These are phyloP conservation scores for Kluyveromyces nonfermentans DNA, from an alignment of 805 yeast species.

Conservation along the genomic window DNA sequence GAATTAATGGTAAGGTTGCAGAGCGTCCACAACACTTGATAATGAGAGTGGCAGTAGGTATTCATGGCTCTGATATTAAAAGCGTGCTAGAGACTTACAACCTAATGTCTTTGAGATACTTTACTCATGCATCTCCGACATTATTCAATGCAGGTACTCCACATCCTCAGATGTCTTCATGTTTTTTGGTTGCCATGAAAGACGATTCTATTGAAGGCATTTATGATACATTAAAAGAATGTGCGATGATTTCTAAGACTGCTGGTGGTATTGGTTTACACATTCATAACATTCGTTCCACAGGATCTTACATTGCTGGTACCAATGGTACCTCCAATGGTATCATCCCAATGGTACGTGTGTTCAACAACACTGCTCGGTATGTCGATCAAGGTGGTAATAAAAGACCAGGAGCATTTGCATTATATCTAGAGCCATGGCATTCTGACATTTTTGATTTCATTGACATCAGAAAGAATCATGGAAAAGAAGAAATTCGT, in stretches of 20 bases:
- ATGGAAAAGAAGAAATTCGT: constrained; percentile 88
- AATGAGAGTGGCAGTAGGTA: constrained; percentile 87
- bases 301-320: constrained; percentile 83
- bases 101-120: constrained; percentile 76
- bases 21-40: constrained; percentile 90
- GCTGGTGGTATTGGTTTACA: constrained; percentile 96
- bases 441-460: constrained; percentile 86
- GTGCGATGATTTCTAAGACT: constrained; percentile 86
- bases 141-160: constrained; percentile 90
- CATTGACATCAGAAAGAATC: constrained; percentile 80
- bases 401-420: constrained; percentile 96
- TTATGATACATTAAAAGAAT: constrained; percentile 75
- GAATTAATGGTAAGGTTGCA: constrained; percentile 52
- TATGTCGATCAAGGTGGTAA: constrained; percentile 98
- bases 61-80: constrained; percentile 62
- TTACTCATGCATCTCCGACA: constrained; percentile 94
- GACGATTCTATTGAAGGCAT: constrained; percentile 96
- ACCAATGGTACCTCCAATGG: constrained; percentile 92
- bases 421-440: constrained; percentile 94
- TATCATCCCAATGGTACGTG: constrained; percentile 91
- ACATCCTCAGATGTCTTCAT: constrained; percentile 77
- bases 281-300: constrained; percentile 75
- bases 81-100: constrained; percentile 74
- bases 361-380: constrained; percentile 90
- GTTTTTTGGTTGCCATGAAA: constrained; percentile 84